Evolutionary conservation across 495 filamentous ascomycete genomes (phyloP), one percentile per base, ranked within the genome.

Genomic region (Hyaloscypha finlandica): DNA sequence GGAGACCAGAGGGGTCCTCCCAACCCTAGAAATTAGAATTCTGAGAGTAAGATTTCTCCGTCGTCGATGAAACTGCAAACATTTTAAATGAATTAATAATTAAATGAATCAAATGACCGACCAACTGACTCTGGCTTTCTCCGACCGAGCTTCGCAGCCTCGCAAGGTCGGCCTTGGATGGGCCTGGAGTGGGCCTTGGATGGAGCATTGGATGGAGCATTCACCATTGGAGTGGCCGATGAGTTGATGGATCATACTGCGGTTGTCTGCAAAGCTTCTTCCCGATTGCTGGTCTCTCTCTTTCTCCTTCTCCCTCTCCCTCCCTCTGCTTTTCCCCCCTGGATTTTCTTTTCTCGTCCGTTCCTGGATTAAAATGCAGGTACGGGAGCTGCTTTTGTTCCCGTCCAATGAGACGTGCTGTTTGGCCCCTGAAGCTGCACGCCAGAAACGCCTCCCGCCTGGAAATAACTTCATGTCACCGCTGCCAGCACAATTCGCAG

Each of bases 281-380:
- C 25, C 25, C 25, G 25, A 25, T 25, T 25, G 25, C 25, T 25
- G 25, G 25, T 25, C 25, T 2, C 25, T 25, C 25, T 25, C 25
- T 2, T 2, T 25, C 25, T 25, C 25, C 25, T 2, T 25, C 25
- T 25, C 25, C 25, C 25, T 25, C 25, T 25, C 25, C 25, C 1
- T 25, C 25, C 25, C n/a, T n/a, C n/a, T n/a, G n/a, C n/a, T n/a
- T n/a, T n/a, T n/a, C n/a, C 25, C 25, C 25, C 25, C 25, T 25
- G 25, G 25, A 25, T 25, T 25, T 25, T 25, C 25, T 25, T 25
- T 37, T 6, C 35, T 37, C 8, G 1, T 3, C 12, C 12, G 35
- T 48, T 48, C 42, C 42, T 48, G 42, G 42, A 48, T 48, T 48
- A 4, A 48, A 48, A 48, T 48, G 42, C 42, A 48, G 42, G 42